phyloP scores from a whole-genome alignment of 257 asterid species.

The Solanum acaule region DNA sequence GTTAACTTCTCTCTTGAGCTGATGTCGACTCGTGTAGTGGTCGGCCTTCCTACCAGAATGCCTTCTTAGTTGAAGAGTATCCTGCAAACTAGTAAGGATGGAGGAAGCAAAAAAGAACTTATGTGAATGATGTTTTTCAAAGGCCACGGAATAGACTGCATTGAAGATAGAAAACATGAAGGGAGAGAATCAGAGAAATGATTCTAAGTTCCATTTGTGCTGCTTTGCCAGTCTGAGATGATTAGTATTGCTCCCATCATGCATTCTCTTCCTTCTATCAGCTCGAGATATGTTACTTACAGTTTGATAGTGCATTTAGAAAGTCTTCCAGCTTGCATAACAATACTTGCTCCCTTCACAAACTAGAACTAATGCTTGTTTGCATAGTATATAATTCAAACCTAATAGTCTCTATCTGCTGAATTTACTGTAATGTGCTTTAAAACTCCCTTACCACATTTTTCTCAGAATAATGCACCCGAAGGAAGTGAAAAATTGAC shows the following conservation, averaged over 20 bases:
- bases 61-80: neutral
- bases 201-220: neutral
- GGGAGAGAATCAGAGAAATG: neutral
- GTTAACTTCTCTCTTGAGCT: slow-evolving; percentile 3
- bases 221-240: neutral
- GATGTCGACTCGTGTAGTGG: neutral
- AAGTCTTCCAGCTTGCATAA: neutral
- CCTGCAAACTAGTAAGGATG: neutral
- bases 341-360: neutral
- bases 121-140: neutral
- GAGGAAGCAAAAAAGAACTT: neutral
- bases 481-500: slow-evolving; percentile 25
- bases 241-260: neutral
- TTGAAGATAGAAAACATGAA: neutral
- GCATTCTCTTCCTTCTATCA: neutral
- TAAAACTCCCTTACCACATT: neutral
- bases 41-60: neutral
- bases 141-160: neutral
- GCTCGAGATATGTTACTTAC: neutral
- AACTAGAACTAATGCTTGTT: neutral
- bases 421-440: neutral
- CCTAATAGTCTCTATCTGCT: neutral
- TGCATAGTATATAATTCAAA: neutral
- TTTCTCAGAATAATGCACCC: slow-evolving; percentile 21
- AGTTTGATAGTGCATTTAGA: neutral